Base-by-base conservation (phyloP, 805 yeast genomes). In the Saccharomycopsis malanga region DNA sequence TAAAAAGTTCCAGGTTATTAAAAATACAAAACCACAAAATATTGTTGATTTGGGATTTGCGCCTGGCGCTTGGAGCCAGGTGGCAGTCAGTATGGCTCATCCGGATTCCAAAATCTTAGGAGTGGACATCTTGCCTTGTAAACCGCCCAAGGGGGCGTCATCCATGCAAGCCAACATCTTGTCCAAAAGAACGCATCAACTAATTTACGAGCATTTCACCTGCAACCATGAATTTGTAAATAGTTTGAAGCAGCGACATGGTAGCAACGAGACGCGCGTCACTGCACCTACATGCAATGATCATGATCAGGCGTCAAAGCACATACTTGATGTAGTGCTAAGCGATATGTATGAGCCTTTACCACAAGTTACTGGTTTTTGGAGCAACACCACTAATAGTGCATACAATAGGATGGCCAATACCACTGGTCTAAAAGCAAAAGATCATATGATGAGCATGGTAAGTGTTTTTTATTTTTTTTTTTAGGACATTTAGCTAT, bases 51-150 rank as follows among this genome's bases (percentile, higher is more conserved):
- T 93, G 39, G 96, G 96, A 0, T 88, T 79, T 61, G 95, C 96
- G 0, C 96, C 96, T 0, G 96, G 96, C 0, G 88, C 95, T 2
- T 87, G 96, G 96, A 77, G 91, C 6, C 95, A 87, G 60, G 89
- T 87, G 1, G 89, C 91, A 0, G 65, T 74, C 6, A 22, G 25
- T 20, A 20, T 32, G 17, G 20, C 36, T 7, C 29, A 34, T 18
- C 76, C 75, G 45, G 61, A 74, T 46, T 71, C 79, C 1, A 58
- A 62, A 17, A 77, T 87, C 3, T 59, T 87, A 10, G 96, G 96
- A 4, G 85, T 88, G 9, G 96, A 93, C 64, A 70, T 93, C 29
- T 69, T 91, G 18, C 83, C 86, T 5, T 76, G 81, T 44, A 71
- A 73, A 15, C 96, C 97, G 0, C 95, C 96, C 0, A 57, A 60